phyloP scores from a whole-genome alignment of 2,329 filamentous ascomycete species.

The Grosmannia penicillata region DNA sequence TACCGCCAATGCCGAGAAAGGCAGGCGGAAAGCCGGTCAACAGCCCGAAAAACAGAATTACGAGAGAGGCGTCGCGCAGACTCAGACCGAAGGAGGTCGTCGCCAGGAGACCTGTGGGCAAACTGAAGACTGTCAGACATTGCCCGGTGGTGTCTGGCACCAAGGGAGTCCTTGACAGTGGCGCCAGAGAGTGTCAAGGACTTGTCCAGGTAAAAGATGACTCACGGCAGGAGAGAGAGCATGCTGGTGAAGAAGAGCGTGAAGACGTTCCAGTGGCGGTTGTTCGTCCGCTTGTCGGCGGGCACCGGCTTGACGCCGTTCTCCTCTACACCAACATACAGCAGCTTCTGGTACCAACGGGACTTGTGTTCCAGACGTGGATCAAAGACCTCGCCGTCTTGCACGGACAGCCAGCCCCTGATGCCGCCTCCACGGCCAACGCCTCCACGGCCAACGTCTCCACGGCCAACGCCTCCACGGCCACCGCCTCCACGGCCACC shows the following conservation, averaged over 20 bases:
- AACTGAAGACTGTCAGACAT: constrained; percentile 17
- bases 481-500: no score
- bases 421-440: neutral
- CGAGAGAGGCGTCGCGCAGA: constrained; percentile 38
- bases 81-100: constrained; percentile 37
- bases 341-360: constrained; percentile 26
- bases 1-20: constrained; percentile 38
- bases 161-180: no score
- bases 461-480: no score
- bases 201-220: no score
- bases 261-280: constrained; percentile 39
- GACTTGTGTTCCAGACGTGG: constrained; percentile 15
- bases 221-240: constrained; percentile 42
- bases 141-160: no score
- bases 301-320: constrained; percentile 43
- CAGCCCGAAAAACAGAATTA: constrained; percentile 44
- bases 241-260: constrained; percentile 46
- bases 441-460: constrained; percentile 9
- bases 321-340: constrained; percentile 32
- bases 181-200: neutral
- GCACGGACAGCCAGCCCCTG: constrained; percentile 13
- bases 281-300: constrained; percentile 35
- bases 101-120: constrained; percentile 44
- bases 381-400: constrained; percentile 20
- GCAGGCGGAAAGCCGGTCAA: constrained; percentile 38